A percentile compares a stretch with the other conserved stretches of the same genome.
These are phyloP conservation scores for Ampelomyces quisqualis DNA, from an alignment of 2,329 filamentous ascomycete species.

Conservation along the genomic window DNA sequence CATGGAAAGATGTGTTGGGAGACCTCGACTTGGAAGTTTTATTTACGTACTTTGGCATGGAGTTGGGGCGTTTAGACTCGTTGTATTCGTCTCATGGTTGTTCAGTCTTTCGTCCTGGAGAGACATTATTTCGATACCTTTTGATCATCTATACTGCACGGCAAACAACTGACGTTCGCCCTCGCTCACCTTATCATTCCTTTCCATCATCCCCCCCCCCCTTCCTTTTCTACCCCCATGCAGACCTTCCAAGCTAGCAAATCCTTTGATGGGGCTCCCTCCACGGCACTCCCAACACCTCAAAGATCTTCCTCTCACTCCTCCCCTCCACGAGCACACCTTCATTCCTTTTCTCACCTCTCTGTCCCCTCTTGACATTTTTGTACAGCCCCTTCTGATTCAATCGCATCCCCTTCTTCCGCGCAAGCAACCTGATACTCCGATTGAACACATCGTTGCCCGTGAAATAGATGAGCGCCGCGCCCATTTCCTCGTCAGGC, in stretches of 20 bases:
- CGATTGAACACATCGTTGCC: constrained; percentile 95
- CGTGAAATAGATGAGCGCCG: constrained; percentile 90
- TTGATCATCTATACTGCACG: not conserved
- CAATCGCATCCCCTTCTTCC: constrained; percentile 77
- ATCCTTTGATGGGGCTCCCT: constrained; percentile 54
- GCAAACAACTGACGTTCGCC: too few relatives aligned
- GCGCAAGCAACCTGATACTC: constrained; percentile 76
- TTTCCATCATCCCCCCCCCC: not conserved
- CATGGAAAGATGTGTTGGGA: not conserved
- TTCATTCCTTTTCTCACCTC: constrained; percentile 62
- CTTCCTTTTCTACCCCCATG: not conserved
- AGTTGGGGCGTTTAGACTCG: not conserved
- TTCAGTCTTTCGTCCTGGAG: too few relatives aligned
- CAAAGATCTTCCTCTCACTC: constrained; percentile 79
- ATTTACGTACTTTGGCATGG: not conserved
- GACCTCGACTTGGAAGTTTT: not conserved
- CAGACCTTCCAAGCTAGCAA: constrained; percentile 17
- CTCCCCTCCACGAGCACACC: constrained; percentile 72
- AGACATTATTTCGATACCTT: not conserved
- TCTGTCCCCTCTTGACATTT: constrained; percentile 63
- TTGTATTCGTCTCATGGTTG: not conserved
- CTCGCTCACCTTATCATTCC: not conserved
- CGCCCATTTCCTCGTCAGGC: constrained; percentile 75
- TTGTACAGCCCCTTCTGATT: constrained; percentile 81
- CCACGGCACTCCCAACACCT: constrained; percentile 80